These are phyloP conservation scores for Streptanthus diversifolius DNA, from an alignment of 345 rosid species.

Conservation along the genomic window DNA sequence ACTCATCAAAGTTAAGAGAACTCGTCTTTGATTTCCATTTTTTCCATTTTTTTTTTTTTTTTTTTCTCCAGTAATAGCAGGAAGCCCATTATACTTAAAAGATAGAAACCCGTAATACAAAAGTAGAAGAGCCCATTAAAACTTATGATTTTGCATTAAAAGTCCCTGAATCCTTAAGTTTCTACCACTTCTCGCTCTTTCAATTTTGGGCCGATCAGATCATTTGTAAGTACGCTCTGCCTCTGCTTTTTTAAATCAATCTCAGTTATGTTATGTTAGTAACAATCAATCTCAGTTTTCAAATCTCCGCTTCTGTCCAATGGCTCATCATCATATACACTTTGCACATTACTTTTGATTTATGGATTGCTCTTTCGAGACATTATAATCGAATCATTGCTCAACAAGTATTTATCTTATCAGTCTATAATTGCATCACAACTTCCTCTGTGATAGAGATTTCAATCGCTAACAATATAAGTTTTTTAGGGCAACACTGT, in stretches of 20 bases:
- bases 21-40: too few species aligned
- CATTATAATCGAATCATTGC: neutral
- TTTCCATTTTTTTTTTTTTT: too few species aligned
- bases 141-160: neutral
- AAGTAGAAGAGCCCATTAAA: neutral
- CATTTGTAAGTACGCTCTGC: constrained; percentile 5
- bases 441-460: neutral
- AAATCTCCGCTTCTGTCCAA: neutral
- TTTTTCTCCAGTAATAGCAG: neutral
- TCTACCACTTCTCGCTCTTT: neutral
- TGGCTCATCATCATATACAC: neutral
- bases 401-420: neutral
- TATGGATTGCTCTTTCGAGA: neutral
- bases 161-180: neutral
- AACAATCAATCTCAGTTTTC: too few species aligned
- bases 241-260: too few species aligned
- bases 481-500: neutral
- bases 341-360: neutral
- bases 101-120: neutral
- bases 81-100: neutral
- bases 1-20: too few species aligned
- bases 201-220: neutral
- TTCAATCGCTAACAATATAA: neutral
- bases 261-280: too few species aligned
- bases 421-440: neutral